These are phyloP conservation scores for Podosphaera leucotricha DNA, from an alignment of 2,329 filamentous ascomycete genomes.

Conservation along the genomic window DNA sequence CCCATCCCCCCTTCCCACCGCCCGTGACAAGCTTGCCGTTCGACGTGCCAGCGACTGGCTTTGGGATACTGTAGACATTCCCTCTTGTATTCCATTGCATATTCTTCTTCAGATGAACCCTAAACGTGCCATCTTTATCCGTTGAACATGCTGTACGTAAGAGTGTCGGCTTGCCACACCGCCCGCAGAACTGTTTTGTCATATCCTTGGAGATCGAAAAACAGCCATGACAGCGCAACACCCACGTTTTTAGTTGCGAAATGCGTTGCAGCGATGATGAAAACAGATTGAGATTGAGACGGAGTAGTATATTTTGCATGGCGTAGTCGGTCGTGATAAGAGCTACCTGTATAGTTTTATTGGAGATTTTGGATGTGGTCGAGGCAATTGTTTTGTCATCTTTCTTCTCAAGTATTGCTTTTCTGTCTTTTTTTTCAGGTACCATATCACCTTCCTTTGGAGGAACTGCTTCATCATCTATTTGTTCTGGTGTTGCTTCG, in stretches of 20 bases:
- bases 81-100: constrained; percentile 92
- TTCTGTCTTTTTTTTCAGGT: too few relatives aligned
- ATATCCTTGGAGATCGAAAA: constrained; percentile 70
- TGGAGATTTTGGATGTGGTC: constrained; percentile 25
- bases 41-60: constrained; percentile 58
- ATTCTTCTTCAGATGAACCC: constrained; percentile 72
- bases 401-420: constrained; percentile 54
- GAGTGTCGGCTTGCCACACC: constrained; percentile 71
- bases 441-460: too few relatives aligned
- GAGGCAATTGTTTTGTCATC: constrained; percentile 30
- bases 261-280: constrained; percentile 61
- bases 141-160: constrained; percentile 72
- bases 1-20: constrained; percentile 76
- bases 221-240: constrained; percentile 83
- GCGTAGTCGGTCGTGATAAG: constrained; percentile 88
- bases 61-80: constrained; percentile 80
- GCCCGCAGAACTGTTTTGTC: constrained; percentile 74
- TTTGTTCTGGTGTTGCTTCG: too few relatives aligned
- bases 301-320: constrained; percentile 89
- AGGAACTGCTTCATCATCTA: too few relatives aligned
- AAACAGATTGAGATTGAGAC: constrained; percentile 81
- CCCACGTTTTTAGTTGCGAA: constrained; percentile 64
- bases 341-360: constrained; percentile 58
- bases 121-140: constrained; percentile 56
- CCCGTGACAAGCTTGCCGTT: constrained; percentile 46